A percentile compares a stretch with the other conserved stretches of the same genome.
These are phyloP conservation scores for Phaffia tasmanica DNA, from an alignment of 768 basidiomycete species.

Conservation along the genomic window DNA sequence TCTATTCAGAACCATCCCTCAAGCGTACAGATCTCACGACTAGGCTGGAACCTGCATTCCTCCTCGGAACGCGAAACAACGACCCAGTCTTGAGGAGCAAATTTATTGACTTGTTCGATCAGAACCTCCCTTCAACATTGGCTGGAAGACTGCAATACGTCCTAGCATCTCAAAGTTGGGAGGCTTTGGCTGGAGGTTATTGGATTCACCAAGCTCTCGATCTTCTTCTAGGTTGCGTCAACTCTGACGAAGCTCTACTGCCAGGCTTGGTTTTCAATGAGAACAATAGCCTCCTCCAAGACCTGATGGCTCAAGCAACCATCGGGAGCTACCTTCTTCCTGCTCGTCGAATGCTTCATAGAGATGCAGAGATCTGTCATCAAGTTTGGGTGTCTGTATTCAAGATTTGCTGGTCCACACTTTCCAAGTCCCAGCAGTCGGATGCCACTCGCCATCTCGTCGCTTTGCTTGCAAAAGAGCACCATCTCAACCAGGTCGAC, in stretches of 20 bases:
- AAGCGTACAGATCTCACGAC: constrained; percentile 88
- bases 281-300: constrained; percentile 7
- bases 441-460: constrained; percentile 84
- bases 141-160: constrained; percentile 76
- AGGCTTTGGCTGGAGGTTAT: constrained; percentile 75
- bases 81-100: constrained; percentile 65
- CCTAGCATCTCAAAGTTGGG: constrained; percentile 89
- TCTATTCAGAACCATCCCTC: constrained; percentile 75
- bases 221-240: constrained; percentile 67
- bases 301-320: constrained; percentile 12
- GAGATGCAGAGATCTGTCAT: constrained; percentile 66
- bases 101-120: constrained; percentile 82
- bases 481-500: constrained; percentile 78
- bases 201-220: constrained; percentile 90
- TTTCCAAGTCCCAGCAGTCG: constrained; percentile 73
- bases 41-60: constrained; percentile 81
- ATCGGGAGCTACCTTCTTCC: constrained; percentile 54
- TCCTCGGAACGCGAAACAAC: constrained; percentile 76
- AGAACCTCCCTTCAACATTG: constrained; percentile 72
- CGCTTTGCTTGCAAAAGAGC: constrained; percentile 80
- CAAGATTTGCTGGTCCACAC: constrained; percentile 69
- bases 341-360: constrained; percentile 67
- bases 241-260: constrained; percentile 34
- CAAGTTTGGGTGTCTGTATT: constrained; percentile 81
- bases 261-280: constrained; percentile 8